These are phyloP conservation scores for Aspergillus sclerotiicarbonarius DNA, from an alignment of 495 filamentous ascomycete genomes.

Conservation along the genomic window DNA sequence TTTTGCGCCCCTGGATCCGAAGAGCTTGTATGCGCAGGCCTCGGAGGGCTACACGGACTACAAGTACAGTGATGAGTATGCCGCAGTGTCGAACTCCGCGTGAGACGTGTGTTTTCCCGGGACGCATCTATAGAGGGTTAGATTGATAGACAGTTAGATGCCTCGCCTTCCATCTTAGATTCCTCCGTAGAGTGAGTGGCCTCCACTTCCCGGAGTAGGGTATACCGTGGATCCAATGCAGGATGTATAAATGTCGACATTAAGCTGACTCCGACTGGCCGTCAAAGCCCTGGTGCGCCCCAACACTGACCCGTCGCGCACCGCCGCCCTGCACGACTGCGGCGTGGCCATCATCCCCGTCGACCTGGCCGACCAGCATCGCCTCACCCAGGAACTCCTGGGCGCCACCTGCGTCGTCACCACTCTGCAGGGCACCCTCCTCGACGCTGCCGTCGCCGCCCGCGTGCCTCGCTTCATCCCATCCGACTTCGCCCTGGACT, in stretches of 20 bases:
- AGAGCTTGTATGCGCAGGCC: conserved; percentile 53
- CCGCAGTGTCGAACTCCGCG: too few relatives aligned
- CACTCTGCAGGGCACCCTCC: not conserved
- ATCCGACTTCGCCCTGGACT: not conserved
- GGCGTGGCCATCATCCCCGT: not conserved
- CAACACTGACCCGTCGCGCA: conserved; percentile 15
- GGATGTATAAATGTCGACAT: too few relatives aligned
- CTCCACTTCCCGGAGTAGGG: too few relatives aligned
- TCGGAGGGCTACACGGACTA: conserved; percentile 55
- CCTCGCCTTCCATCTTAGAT: too few relatives aligned
- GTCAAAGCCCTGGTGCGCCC: conserved; percentile 22
- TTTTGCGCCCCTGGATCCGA: conserved; percentile 54
- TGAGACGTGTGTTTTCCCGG: too few relatives aligned
- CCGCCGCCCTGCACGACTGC: conserved; percentile 9
- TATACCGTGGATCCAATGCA: too few relatives aligned
- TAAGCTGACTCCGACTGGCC: not conserved
- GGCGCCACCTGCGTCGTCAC: not conserved
- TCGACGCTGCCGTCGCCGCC: not conserved
- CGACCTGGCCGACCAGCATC: not conserved
- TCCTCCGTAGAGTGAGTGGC: too few relatives aligned
- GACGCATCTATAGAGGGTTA: too few relatives aligned
- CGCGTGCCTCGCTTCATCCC: not conserved
- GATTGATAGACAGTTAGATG: too few relatives aligned
- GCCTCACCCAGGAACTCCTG: not conserved
- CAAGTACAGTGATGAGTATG: not conserved